Base-by-base conservation (phyloP, 192 early-diverging fungal species). In the Backusella psychrophila region DNA sequence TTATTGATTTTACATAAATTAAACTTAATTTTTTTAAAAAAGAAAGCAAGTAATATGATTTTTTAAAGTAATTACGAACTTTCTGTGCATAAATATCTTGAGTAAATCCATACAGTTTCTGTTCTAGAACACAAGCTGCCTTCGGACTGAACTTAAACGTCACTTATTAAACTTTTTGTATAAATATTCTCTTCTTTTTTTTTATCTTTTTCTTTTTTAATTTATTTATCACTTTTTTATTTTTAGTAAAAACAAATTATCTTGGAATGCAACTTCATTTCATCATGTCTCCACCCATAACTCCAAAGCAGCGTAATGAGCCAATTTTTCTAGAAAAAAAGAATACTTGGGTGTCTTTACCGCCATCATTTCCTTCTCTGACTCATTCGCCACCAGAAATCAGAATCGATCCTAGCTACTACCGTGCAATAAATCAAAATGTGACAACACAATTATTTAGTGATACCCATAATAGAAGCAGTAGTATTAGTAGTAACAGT, bases 261-360 rank as follows among this genome's bases (percentile, higher is more conserved):
- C 19, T 29, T 23, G 38, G 23, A 29, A 21, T 26, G 46, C 17
- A 35, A 38, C 53, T 52, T 23, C 42, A 73, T 4, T 29, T 53
- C 33, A 53, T 75, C 33, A 42, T 75, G 34, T 75, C 74, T 2
- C 65, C 74, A n/a, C 74, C 74, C 7, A 34, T 26, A 34, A 75
- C 65, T 29, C 74, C 74, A 46, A 67, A 46, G 26, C 36, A 33
- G 29, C 38, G 19, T 12, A 26, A 1, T 31, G 36, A 75, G 26
- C 31, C 39, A 17, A 21, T 65, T 19, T 75, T 66, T 23, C n/a
- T 14, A 63, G 56, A 63, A 12, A 63, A 63, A 63, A 63, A 63
- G 23, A 63, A 29, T 63, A 11, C 23, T 29, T 63, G 56, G 56
- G 21, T 63, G 14, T 63, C 56, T 63, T 29, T 63, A 63, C 56